Evolutionary conservation across 345 rosid species (phyloP).

Genomic region (Aquilaria yunnanensis): DNA sequence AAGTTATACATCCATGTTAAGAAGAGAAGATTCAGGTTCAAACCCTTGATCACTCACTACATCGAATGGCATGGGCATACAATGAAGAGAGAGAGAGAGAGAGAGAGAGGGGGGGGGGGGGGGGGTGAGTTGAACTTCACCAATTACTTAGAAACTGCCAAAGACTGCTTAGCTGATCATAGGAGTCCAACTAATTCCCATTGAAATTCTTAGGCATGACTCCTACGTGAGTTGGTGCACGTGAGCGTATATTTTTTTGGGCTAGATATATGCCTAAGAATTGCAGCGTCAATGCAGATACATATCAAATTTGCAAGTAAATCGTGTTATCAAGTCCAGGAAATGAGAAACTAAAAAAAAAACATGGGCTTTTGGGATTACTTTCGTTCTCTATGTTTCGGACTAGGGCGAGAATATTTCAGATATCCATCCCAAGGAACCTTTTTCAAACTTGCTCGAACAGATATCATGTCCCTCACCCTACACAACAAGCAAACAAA

Average conservation of each 20-base stretch:
- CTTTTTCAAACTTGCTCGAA: slow-evolving; percentile 85
- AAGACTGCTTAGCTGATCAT: not conserved
- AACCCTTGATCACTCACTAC: not conserved
- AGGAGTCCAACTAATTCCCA: not conserved
- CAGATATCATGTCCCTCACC: slow-evolving; percentile 87
- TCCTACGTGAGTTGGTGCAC: not conserved
- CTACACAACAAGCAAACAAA: slow-evolving; percentile 31
- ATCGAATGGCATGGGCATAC: no score
- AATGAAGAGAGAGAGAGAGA: no score
- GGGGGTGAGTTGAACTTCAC: no score
- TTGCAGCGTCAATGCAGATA: not conserved
- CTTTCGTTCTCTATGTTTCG: slow-evolving; percentile 94
- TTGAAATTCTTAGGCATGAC: not conserved
- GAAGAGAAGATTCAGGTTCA: not conserved
- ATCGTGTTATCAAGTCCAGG: not conserved
- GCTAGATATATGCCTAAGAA: not conserved
- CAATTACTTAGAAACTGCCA: no score
- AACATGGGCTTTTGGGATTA: slow-evolving; percentile 34
- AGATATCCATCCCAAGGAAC: slow-evolving; percentile 99
- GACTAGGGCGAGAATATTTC: slow-evolving; percentile 91
- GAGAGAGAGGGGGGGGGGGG: no score
- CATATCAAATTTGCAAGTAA: not conserved
- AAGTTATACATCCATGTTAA: no score
- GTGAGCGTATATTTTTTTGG: not conserved
- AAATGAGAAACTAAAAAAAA: not conserved